Evolutionary conservation across 768 basidiomycete species (phyloP).

Genomic region (Rhizopogon sp.): DNA sequence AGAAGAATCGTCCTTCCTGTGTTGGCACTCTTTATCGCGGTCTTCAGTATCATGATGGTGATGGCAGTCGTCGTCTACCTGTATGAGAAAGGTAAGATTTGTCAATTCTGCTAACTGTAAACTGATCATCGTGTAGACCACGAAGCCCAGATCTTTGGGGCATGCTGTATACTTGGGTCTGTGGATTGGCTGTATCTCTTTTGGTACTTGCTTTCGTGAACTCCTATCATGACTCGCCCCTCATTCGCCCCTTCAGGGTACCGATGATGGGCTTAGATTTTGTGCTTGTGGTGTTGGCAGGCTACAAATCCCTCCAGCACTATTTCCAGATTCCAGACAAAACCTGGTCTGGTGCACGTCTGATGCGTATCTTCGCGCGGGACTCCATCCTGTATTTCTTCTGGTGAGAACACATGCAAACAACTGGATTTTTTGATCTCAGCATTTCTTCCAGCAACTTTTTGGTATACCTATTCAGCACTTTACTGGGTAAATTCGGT

Average conservation of each 20-base stretch:
- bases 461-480: background rate
- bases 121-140: background rate
- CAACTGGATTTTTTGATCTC: background rate
- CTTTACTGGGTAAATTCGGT: background rate
- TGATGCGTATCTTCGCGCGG: background rate
- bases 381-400: constrained; percentile 5
- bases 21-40: background rate
- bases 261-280: constrained; percentile 3
- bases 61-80: background rate
- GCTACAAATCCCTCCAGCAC: constrained; percentile 5
- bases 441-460: background rate
- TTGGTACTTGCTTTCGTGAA: background rate
- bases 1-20: constrained; percentile 2
- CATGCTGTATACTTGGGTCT: background rate
- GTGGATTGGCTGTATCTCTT: constrained; percentile 5
- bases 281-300: constrained; percentile 1
- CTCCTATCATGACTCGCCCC: background rate
- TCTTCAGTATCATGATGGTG: background rate
- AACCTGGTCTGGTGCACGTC: constrained; percentile 4
- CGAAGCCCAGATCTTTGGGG: background rate
- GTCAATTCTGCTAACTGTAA: too few relatives aligned
- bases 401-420: background rate
- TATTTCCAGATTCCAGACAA: constrained; percentile 2
- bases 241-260: background rate
- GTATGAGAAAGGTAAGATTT: background rate